A percentile compares a stretch with the other conserved stretches of the same genome.
Conservation (phyloP, 495 filamentous ascomycete species). For the Hyaloscypha variabilis region DNA sequence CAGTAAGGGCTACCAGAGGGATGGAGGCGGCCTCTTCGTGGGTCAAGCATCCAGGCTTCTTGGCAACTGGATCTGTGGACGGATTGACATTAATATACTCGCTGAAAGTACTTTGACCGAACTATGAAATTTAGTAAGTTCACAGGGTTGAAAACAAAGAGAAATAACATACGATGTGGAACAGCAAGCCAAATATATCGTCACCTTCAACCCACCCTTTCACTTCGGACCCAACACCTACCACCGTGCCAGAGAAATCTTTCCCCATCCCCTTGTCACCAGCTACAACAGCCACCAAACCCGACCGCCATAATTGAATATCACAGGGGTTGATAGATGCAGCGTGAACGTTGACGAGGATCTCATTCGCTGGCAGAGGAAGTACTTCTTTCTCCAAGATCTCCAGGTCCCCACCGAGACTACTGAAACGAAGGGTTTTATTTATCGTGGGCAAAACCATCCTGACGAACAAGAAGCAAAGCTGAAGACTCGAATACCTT, state of each 20-base stretch:
- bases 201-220: conserved; percentile 50
- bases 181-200: conserved; percentile 48
- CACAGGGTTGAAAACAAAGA: background rate
- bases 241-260: conserved; percentile 52
- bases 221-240: conserved; percentile 45
- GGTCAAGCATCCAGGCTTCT: conserved; percentile 37
- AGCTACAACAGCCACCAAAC: conserved; percentile 27
- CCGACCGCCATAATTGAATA: conserved; percentile 40
- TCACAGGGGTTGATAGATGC: conserved; percentile 53
- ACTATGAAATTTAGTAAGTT: conserved; percentile 5
- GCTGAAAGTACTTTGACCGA: conserved; percentile 35
- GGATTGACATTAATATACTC: conserved; percentile 43
- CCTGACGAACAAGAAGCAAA: background rate
- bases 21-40: conserved; percentile 42
- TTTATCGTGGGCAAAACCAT: conserved; percentile 24
- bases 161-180: conserved; percentile 16
- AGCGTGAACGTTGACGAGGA: conserved; percentile 56
- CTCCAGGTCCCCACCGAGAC: conserved; percentile 10
- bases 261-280: conserved; percentile 41
- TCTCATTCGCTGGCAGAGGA: conserved; percentile 36
- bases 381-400: conserved; percentile 22
- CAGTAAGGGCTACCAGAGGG: conserved; percentile 43
- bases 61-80: conserved; percentile 37
- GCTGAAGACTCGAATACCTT: background rate
- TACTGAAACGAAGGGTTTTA: conserved; percentile 19